A percentile compares a stretch with the other conserved stretches of the same genome.
phyloP scores from a whole-genome alignment of 140 eudicot genomes.

The Ambrosia hybrid region DNA sequence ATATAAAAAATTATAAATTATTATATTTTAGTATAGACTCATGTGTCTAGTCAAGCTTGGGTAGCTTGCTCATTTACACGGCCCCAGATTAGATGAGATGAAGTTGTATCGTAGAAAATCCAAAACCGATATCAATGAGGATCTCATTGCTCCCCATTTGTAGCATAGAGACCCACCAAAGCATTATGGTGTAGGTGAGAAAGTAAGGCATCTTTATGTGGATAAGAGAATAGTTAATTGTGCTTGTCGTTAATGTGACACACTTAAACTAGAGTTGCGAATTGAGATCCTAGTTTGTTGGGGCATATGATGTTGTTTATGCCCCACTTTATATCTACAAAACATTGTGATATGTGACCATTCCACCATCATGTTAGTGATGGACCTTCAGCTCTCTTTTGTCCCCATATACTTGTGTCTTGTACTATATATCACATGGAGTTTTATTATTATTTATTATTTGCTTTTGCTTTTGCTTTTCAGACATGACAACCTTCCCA shows the following conservation, averaged over 20 bases:
- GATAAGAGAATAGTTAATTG: constrained; percentile 34
- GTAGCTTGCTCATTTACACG: too few species aligned
- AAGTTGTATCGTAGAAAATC: constrained; percentile 26
- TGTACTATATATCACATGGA: constrained; percentile 39
- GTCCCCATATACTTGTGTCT: constrained; percentile 39
- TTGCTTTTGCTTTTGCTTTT: constrained; percentile 28
- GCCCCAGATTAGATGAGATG: neutral
- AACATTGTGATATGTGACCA: constrained; percentile 45
- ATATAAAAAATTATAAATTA: too few species aligned
- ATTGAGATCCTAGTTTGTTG: constrained; percentile 50
- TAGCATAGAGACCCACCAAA: constrained; percentile 48
- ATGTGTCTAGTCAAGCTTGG: too few species aligned
- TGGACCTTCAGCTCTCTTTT: constrained; percentile 48
- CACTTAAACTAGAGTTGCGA: constrained; percentile 21
- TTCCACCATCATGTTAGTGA: constrained; percentile 55
- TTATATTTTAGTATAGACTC: too few species aligned
- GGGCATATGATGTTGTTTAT: constrained; percentile 41
- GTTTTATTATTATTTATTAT: constrained; percentile 6
- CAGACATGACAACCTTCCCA: constrained; percentile 33
- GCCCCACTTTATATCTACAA: constrained; percentile 57
- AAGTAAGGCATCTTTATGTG: constrained; percentile 41
- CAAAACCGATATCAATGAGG: constrained; percentile 42
- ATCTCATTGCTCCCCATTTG: constrained; percentile 50
- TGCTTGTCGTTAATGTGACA: constrained; percentile 37
- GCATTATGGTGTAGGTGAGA: constrained; percentile 38